These are phyloP conservation scores for Paramecium pentaurelia DNA, from an alignment of 73 alveolate species.

Conservation along the genomic window DNA sequence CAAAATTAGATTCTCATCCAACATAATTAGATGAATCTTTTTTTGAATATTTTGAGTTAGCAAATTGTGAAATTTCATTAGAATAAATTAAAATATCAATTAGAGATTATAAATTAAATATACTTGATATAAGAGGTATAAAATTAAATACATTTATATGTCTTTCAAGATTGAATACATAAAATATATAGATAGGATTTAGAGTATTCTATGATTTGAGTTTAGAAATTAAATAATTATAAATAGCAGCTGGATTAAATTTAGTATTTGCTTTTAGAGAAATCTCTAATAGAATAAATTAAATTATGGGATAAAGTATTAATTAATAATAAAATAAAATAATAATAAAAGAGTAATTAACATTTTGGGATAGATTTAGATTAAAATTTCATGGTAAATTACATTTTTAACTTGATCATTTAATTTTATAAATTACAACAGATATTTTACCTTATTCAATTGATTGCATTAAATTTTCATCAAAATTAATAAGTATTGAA, in stretches of 20 bases:
- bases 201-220: slow-evolving; percentile 20
- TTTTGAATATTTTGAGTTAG: slow-evolving; percentile 2
- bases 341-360: background rate
- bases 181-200: background rate
- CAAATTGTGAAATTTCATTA: background rate
- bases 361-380: slow-evolving; percentile 51
- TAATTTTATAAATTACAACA: background rate
- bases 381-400: slow-evolving; percentile 17
- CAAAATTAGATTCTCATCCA: slow-evolving; percentile 24
- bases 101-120: background rate
- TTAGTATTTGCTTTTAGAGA: background rate
- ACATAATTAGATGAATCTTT: background rate
- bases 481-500: background rate
- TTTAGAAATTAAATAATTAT: background rate
- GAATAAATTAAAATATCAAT: background rate
- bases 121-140: background rate
- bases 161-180: slow-evolving; percentile 21
- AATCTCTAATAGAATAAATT: background rate
- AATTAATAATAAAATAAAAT: background rate
- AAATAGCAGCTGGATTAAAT: slow-evolving; percentile 16
- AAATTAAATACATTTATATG: background rate
- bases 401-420: background rate
- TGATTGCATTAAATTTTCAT: background rate
- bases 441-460: background rate
- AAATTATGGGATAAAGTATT: background rate